phyloP scores from a whole-genome alignment of 371 early-diverging fungal species.

The Saksenaea oblongispora region DNA sequence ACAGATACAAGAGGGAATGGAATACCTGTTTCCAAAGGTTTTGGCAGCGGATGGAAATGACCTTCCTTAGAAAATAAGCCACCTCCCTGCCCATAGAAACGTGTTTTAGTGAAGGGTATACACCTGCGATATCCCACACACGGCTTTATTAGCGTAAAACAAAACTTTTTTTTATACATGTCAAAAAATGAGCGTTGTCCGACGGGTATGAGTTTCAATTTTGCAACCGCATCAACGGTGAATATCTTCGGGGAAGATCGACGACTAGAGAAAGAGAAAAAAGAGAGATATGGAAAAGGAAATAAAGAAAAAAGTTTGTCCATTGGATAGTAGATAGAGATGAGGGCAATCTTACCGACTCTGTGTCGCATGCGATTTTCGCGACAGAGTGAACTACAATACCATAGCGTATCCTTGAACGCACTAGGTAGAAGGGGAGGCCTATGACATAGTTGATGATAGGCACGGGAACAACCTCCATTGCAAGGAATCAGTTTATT shows the following conservation, averaged over 20 bases:
- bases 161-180: constrained; percentile 3
- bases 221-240: constrained; percentile 8
- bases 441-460: constrained; percentile 21
- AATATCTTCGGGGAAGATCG: constrained; percentile 6
- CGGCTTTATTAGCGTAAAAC: no score
- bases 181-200: background rate
- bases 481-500: constrained; percentile 29
- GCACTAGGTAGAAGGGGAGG: constrained; percentile 1
- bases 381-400: constrained; percentile 24
- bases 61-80: no score
- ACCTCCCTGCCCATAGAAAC: no score
- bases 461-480: constrained; percentile 41
- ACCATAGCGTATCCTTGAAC: constrained; percentile 20
- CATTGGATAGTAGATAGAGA: background rate
- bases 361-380: constrained; percentile 23
- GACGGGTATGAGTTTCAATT: background rate
- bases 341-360: constrained; percentile 16
- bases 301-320: background rate
- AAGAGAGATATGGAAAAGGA: background rate
- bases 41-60: no score
- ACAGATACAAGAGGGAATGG: no score
- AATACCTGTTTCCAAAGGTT: no score
- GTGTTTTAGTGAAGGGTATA: no score
- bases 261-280: constrained; percentile 9
- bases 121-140: no score